Conservation (phyloP, 306 rosid genomes). For the Dalbergia cochinchinensis region DNA sequence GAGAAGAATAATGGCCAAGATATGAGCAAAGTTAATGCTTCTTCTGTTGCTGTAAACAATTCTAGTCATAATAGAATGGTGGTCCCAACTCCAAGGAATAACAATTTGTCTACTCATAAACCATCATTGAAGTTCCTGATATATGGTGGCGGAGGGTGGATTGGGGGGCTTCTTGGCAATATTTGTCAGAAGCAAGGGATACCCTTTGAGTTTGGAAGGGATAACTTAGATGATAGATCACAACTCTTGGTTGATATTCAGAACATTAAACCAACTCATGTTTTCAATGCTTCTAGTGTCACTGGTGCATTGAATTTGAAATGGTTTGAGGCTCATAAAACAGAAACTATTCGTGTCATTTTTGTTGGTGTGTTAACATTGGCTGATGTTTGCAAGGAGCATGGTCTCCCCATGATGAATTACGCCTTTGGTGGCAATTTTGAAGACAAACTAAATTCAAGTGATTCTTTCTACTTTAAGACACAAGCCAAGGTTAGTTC, state of each 20-base stretch:
- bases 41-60: slow-evolving; percentile 23
- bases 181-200: slow-evolving; percentile 61
- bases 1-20: slow-evolving; percentile 53
- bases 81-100: slow-evolving; percentile 41
- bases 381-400: slow-evolving; percentile 60
- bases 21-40: neutral
- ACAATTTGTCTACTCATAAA: neutral
- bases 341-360: slow-evolving; percentile 55
- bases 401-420: slow-evolving; percentile 54
- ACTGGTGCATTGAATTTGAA: slow-evolving; percentile 59
- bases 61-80: slow-evolving; percentile 40
- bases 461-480: slow-evolving; percentile 59
- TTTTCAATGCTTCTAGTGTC: slow-evolving; percentile 65
- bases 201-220: slow-evolving; percentile 57
- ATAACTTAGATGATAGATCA: slow-evolving; percentile 58
- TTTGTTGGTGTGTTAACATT: slow-evolving; percentile 57
- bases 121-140: slow-evolving; percentile 58
- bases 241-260: slow-evolving; percentile 57
- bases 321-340: slow-evolving; percentile 61
- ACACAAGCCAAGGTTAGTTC: slow-evolving; percentile 61
- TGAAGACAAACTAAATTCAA: slow-evolving; percentile 50
- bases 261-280: slow-evolving; percentile 61
- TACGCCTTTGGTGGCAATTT: slow-evolving; percentile 60
- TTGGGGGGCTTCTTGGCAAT: slow-evolving; percentile 67
- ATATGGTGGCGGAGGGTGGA: slow-evolving; percentile 67